Evolutionary conservation across 257 asterid species (phyloP).

Genomic region (Leptodermis oblonga): DNA sequence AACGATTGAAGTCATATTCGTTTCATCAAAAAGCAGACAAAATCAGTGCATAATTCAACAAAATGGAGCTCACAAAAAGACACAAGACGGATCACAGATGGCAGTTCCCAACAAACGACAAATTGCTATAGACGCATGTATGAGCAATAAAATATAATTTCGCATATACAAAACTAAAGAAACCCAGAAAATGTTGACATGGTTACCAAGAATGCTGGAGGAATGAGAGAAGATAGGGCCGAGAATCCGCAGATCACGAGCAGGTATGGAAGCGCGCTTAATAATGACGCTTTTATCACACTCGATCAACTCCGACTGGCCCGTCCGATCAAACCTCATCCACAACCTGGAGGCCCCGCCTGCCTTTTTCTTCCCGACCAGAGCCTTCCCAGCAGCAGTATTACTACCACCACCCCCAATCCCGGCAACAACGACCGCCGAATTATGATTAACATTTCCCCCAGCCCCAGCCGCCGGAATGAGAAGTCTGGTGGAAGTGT

Average conservation of each 20-base stretch:
- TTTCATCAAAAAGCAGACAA: background rate
- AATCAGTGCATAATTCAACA: background rate
- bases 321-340: constrained; percentile 90
- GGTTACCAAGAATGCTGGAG: constrained; percentile 79
- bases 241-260: constrained; percentile 90
- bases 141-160: background rate
- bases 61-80: background rate
- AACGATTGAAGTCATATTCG: background rate
- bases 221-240: constrained; percentile 98
- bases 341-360: constrained; percentile 77
- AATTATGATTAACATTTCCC: background rate
- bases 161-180: background rate
- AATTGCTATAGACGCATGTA: background rate
- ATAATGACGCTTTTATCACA: constrained; percentile 76
- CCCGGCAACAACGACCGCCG: constrained; percentile 9
- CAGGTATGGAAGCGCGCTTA: constrained; percentile 76
- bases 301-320: constrained; percentile 88
- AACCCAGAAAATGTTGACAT: background rate
- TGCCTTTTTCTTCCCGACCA: constrained; percentile 55
- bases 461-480: background rate
- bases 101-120: background rate
- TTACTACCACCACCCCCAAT: background rate
- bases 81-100: background rate
- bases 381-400: background rate
- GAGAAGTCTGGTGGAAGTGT: constrained; percentile 15